Conservation (phyloP, 2,329 filamentous ascomycete genomes). For the Apiospora marii region DNA sequence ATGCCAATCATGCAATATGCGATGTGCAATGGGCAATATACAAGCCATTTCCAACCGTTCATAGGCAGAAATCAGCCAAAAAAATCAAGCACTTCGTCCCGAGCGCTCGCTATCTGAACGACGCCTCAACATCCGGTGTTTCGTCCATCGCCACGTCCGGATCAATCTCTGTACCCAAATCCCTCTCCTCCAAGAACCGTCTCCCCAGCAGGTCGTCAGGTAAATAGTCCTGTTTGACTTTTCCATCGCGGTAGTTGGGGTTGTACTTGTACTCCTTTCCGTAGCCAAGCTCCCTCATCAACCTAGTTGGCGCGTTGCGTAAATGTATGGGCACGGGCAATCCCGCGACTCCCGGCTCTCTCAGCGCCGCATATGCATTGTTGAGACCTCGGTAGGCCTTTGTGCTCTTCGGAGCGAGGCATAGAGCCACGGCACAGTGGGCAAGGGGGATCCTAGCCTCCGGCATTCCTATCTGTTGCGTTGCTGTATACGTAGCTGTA, state of each 20-base stretch:
- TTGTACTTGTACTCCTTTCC: slow-evolving; percentile 97
- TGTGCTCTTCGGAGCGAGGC: slow-evolving; percentile 85
- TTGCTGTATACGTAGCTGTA: slow-evolving; percentile 84
- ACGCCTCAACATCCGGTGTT: not conserved
- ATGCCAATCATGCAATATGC: not conserved
- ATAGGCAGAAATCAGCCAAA: not conserved
- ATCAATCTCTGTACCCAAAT: slow-evolving; percentile 83
- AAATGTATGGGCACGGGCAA: slow-evolving; percentile 87
- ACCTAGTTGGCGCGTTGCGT: slow-evolving; percentile 86
- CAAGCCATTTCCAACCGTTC: not conserved
- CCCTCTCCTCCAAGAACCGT: slow-evolving; percentile 78
- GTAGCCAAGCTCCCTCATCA: slow-evolving; percentile 94
- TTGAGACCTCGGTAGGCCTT: slow-evolving; percentile 83
- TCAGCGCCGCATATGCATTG: slow-evolving; percentile 79
- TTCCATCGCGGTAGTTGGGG: slow-evolving; percentile 84
- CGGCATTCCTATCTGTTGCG: slow-evolving; percentile 93
- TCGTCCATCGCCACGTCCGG: slow-evolving; percentile 59
- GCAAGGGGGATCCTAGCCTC: slow-evolving; percentile 93
- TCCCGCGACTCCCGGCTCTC: slow-evolving; percentile 83
- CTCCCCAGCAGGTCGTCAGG: slow-evolving; percentile 77
- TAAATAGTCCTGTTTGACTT: slow-evolving; percentile 88
- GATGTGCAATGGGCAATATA: slow-evolving; percentile 13
- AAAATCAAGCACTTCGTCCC: not conserved
- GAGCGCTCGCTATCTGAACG: not conserved
- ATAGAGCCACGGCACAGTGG: slow-evolving; percentile 84